Evolutionary conservation across 345 rosid genomes (phyloP).

Genomic region (Gossypium thurberi): DNA sequence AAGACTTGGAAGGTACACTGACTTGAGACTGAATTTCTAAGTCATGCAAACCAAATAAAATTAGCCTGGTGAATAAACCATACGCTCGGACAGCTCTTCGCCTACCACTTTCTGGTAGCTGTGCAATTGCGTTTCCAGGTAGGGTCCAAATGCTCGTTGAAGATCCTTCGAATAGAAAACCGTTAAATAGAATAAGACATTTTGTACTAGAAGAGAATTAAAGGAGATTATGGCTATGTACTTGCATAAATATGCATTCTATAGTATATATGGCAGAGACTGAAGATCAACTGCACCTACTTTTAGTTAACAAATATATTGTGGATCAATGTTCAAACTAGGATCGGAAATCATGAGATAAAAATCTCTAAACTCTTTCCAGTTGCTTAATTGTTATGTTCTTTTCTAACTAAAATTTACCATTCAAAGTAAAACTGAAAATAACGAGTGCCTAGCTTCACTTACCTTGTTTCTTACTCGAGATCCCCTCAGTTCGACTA

Average conservation of each 20-base stretch:
- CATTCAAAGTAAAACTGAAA: background rate
- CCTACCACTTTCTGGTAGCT: conserved; percentile 63
- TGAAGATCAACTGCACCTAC: background rate
- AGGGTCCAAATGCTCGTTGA: conserved; percentile 29
- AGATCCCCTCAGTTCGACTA: conserved; percentile 39
- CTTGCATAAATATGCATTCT: background rate
- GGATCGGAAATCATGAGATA: background rate
- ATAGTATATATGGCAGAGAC: background rate
- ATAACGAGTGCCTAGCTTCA: no score
- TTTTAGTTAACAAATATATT: background rate
- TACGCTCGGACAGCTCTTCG: conserved; percentile 53
- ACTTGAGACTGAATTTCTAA: background rate
- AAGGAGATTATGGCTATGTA: background rate
- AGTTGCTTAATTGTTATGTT: background rate
- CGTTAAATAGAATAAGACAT: conserved; percentile 5
- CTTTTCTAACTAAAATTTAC: background rate
- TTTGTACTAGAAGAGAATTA: no score
- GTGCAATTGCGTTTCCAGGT: conserved; percentile 51
- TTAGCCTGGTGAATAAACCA: conserved; percentile 55
- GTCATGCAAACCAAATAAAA: background rate
- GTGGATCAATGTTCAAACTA: background rate
- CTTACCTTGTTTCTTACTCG: conserved; percentile 29
- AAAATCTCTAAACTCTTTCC: background rate
- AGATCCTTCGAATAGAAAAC: conserved; percentile 40
- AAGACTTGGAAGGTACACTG: background rate